Percentiles rank a stretch among this genome's conserved stretches.
Conservation (phyloP, 352 stramenopile species). For the Phytophthora citricola region DNA sequence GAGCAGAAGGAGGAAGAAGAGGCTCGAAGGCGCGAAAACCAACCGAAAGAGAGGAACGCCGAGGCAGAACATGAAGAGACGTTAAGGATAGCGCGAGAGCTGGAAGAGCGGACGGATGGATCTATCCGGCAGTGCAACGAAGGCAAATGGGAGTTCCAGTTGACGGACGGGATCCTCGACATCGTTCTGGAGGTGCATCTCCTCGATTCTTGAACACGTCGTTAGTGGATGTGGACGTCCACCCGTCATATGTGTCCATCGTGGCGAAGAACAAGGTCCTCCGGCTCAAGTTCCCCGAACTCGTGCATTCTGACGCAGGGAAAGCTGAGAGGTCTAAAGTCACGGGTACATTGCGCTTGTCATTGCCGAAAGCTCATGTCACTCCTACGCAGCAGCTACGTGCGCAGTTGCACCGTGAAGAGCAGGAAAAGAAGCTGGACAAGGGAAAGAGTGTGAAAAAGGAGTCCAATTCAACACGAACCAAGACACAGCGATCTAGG, state of each 20-base stretch:
- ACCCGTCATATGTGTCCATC: constrained; percentile 93
- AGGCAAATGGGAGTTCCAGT: constrained; percentile 88
- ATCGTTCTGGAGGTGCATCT: constrained; percentile 87
- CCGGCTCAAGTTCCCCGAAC: constrained; percentile 63
- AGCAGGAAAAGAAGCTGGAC: constrained; percentile 25
- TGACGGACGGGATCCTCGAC: constrained; percentile 59
- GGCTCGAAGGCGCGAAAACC: constrained; percentile 73
- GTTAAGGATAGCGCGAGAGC: constrained; percentile 43
- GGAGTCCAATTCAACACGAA: constrained; percentile 1
- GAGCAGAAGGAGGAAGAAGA: constrained; percentile 95
- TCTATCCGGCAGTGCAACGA: constrained; percentile 91
- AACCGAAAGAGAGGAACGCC: constrained; percentile 87
- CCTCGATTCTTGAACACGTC: constrained; percentile 90
- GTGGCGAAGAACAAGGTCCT: constrained; percentile 94
- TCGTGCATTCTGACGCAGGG: constrained; percentile 60
- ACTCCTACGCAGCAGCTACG: constrained; percentile 45
- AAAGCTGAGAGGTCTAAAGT: constrained; percentile 64
- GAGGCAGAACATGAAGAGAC: constrained; percentile 84
- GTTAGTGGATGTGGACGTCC: constrained; percentile 95
- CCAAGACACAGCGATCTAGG: constrained; percentile 7
- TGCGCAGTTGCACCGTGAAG: constrained; percentile 46
- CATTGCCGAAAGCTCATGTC: constrained; percentile 59
- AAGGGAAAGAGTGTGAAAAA: constrained; percentile 10
- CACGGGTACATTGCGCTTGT: constrained; percentile 58
- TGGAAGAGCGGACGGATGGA: constrained; percentile 45